phyloP scores from a whole-genome alignment of 495 filamentous ascomycete genomes.

The Letharia lupina region DNA sequence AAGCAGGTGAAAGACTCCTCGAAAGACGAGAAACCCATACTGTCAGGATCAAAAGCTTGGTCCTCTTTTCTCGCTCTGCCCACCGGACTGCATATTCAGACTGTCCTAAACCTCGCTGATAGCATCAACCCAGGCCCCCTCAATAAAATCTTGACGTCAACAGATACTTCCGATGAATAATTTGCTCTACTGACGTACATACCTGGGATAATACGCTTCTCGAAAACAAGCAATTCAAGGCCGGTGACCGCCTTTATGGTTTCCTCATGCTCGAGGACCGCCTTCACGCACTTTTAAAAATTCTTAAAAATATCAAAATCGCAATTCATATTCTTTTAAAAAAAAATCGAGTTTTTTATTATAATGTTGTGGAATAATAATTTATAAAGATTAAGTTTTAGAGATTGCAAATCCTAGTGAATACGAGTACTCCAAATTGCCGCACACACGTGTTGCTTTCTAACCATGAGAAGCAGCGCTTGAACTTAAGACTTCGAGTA shows the following conservation, averaged over 20 bases:
- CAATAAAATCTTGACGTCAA: neutral
- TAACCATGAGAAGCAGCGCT: neutral
- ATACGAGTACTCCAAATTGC: neutral
- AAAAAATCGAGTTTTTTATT: too few species aligned
- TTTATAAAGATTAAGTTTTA: too few species aligned
- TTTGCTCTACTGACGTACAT: neutral
- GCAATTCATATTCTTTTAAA: too few species aligned
- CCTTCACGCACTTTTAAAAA: neutral
- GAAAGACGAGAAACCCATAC: neutral
- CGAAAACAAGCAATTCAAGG: neutral
- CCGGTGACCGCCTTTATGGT: neutral
- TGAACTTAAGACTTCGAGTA: slow-evolving; percentile 1
- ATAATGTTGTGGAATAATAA: too few species aligned
- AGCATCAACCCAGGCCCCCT: neutral
- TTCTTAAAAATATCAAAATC: too few species aligned
- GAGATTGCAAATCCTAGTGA: too few species aligned
- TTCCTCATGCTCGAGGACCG: neutral
- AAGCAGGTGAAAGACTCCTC: neutral
- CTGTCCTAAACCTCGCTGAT: neutral
- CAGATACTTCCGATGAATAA: neutral
- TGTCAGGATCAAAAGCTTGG: neutral
- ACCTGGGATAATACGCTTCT: neutral
- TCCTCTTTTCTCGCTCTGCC: slow-evolving; percentile 7
- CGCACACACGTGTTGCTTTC: neutral
- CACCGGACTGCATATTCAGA: slow-evolving; percentile 1